A percentile compares a stretch with the other conserved stretches of the same genome.
Conservation (phyloP, 2,329 filamentous ascomycete species). For the Talaromyces verruculosus region DNA sequence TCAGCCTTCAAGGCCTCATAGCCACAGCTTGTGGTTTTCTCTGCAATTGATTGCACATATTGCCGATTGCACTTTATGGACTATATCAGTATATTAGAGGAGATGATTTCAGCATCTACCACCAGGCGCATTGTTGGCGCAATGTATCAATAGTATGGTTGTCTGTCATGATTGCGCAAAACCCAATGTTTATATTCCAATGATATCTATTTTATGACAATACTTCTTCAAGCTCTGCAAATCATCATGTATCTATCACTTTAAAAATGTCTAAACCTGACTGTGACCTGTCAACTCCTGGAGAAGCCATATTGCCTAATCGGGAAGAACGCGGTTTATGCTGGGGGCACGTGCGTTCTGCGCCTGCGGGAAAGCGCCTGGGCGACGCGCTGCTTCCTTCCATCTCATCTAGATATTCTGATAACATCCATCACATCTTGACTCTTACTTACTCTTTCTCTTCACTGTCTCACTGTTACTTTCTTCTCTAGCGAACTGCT, state of each 20-base stretch:
- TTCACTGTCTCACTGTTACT: neutral
- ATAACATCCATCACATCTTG: neutral
- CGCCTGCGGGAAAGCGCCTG: neutral
- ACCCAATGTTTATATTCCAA: neutral
- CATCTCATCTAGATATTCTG: neutral
- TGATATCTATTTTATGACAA: neutral
- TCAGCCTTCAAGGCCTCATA: neutral
- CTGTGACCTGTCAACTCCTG: neutral
- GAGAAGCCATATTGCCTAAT: neutral
- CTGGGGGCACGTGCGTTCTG: neutral
- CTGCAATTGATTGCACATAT: neutral
- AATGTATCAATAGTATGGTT: conserved; percentile 7
- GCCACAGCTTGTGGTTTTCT: neutral
- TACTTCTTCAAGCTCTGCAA: neutral
- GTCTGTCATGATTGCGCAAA: neutral
- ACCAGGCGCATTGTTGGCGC: neutral
- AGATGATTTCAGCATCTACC: neutral
- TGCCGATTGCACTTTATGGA: neutral
- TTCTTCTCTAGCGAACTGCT: neutral
- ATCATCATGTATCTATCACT: neutral
- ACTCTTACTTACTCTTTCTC: neutral
- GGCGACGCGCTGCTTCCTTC: conserved; percentile 3
- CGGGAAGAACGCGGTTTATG: neutral
- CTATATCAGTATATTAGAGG: neutral
- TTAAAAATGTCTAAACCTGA: neutral